These are phyloP conservation scores for Coccinonectria pachysandricola DNA, from an alignment of 2,329 filamentous ascomycete genomes.

Conservation along the genomic window DNA sequence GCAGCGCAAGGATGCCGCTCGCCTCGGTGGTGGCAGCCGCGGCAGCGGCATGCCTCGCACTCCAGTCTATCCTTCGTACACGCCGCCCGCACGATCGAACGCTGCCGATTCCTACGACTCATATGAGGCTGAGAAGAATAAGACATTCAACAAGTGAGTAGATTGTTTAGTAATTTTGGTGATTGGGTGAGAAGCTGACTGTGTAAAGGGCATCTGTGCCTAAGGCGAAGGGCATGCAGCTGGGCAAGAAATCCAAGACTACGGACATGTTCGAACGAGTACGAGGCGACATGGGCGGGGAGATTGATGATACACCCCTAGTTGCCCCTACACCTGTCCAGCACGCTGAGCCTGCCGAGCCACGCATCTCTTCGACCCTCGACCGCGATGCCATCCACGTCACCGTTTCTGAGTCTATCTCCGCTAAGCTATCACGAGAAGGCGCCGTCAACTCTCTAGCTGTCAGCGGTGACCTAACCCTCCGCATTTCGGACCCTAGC, in stretches of 20 bases:
- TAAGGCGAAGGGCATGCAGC: conserved; percentile 96
- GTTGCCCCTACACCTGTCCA: conserved; percentile 46
- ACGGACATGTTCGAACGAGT: conserved; percentile 97
- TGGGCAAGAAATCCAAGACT: conserved; percentile 97
- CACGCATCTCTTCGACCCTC: conserved; percentile 52
- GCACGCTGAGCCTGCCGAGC: conserved; percentile 41
- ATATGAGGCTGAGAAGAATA: conserved; percentile 97
- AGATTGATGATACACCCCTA: conserved; percentile 68
- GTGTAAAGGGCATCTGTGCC: conserved; percentile 47
- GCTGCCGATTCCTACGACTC: conserved; percentile 78
- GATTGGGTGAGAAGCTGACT: conserved; percentile 5
- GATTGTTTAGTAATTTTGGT: not conserved
- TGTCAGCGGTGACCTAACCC: conserved; percentile 83
- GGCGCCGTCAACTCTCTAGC: conserved; percentile 77
- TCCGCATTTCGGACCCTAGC: conserved; percentile 79
- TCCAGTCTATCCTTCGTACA: conserved; percentile 82
- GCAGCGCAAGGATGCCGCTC: conserved; percentile 91
- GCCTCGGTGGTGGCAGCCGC: conserved; percentile 56
- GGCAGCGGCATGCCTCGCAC: conserved; percentile 53
- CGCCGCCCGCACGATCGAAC: conserved; percentile 62
- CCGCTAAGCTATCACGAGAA: conserved; percentile 78
- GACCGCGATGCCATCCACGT: conserved; percentile 83
- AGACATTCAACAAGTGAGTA: conserved; percentile 66
- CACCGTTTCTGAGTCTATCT: conserved; percentile 81
- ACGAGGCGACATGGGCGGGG: conserved; percentile 78